Evolutionary conservation across 305 asterid genomes (phyloP).

Genomic region (Fraxinus paxiana): DNA sequence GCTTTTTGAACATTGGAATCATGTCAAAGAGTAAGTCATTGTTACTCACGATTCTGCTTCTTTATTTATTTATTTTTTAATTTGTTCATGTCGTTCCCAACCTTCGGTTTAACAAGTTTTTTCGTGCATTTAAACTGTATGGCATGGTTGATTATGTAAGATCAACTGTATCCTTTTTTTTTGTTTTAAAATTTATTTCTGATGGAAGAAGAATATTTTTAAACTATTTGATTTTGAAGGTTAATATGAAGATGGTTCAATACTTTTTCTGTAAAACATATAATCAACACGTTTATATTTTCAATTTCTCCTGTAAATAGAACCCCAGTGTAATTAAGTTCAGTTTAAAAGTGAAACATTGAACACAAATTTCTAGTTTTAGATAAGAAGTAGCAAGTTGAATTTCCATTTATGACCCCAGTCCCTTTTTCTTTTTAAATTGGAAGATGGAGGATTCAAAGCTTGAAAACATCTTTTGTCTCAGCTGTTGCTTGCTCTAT

Average conservation of each 20-base stretch:
- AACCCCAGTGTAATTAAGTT: neutral
- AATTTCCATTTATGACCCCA: neutral
- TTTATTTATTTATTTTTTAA: neutral
- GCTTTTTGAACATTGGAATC: conserved; percentile 81
- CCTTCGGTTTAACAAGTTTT: neutral
- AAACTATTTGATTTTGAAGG: neutral
- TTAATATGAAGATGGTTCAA: neutral
- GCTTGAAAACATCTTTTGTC: neutral
- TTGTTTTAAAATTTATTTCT: neutral
- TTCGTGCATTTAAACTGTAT: conserved; percentile 1
- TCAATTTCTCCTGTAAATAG: neutral
- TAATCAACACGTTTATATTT: neutral
- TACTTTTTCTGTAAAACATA: neutral
- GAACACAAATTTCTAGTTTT: neutral
- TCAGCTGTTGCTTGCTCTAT: neutral
- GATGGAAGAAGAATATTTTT: neutral
- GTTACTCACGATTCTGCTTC: conserved; percentile 13
- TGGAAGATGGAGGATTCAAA: neutral
- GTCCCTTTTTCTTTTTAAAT: neutral
- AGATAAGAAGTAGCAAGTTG: neutral
- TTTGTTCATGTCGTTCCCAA: neutral
- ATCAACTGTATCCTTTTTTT: neutral
- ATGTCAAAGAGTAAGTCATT: conserved; percentile 60
- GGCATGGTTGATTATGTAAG: neutral
- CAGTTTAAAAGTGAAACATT: neutral